Percentiles rank a stretch among this genome's conserved stretches.
Evolutionary conservation across 441 rosid species (phyloP).

Genomic region (Gossypium davidsonii): DNA sequence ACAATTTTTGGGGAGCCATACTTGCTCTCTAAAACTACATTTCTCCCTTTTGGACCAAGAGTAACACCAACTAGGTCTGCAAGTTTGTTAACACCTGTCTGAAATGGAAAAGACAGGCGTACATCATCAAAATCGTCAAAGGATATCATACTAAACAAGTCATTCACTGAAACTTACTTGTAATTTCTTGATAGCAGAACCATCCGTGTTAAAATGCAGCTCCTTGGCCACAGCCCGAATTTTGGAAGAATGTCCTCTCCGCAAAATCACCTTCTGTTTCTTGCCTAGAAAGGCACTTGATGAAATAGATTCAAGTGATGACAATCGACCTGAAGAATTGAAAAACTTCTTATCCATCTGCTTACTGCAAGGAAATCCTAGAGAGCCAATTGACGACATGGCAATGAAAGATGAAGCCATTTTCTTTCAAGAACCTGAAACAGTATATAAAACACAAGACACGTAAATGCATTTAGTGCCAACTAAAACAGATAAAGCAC

Average conservation of each 20-base stretch:
- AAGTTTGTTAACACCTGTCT: conserved; percentile 94
- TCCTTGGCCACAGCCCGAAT: conserved; percentile 73
- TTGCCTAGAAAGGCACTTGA: conserved; percentile 39
- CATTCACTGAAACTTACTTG: conserved; percentile 47
- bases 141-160: conserved; percentile 1
- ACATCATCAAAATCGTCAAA: background rate
- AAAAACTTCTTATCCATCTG: conserved; percentile 45
- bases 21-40: conserved; percentile 95
- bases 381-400: conserved; percentile 53
- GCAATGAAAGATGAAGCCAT: conserved; percentile 68
- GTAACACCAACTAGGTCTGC: conserved; percentile 98
- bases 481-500: background rate
- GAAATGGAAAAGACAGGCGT: conserved; percentile 7
- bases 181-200: conserved; percentile 72
- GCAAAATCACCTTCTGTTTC: conserved; percentile 36
- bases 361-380: conserved; percentile 48
- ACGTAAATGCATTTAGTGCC: background rate
- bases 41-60: conserved; percentile 93
- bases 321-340: conserved; percentile 43
- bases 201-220: conserved; percentile 88
- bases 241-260: conserved; percentile 35
- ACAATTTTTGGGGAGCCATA: conserved; percentile 96
- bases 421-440: conserved; percentile 21
- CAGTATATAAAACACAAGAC: background rate
- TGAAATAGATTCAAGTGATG: conserved; percentile 60